Base-by-base conservation (phyloP, 139 green algal species). In the Closterium sp. region DNA sequence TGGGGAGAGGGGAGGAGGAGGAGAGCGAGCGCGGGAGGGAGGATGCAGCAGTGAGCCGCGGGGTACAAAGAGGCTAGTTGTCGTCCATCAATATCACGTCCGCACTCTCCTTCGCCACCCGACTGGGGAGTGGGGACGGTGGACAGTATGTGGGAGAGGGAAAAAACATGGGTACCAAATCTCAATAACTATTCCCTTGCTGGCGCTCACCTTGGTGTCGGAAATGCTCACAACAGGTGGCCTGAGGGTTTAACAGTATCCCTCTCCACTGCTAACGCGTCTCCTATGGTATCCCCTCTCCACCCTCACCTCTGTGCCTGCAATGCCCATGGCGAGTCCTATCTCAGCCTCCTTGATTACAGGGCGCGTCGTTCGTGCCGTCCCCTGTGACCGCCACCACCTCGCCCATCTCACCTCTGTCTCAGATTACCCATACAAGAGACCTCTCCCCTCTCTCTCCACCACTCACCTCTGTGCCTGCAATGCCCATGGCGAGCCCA, bases 31-130 rank as follows among this genome's bases (percentile, higher is more conserved):
- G 38, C 11, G 85, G 21, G 30, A 38, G 30, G 19, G 85, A 38
- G 19, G 29, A n/a, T n/a, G n/a, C n/a, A n/a, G n/a, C n/a, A n/a
- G n/a, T n/a, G 85, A 73, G 4, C 9, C 0, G 1, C 0, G 10
- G 50, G 13, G 50, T 1, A 73, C n/a, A 73, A 0, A 10, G 50
- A 27, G 93, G 96, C 95, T 99, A 99, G 96, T 99, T 99, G 96
- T 99, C 98, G 92, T 99, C 98, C 94, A 99, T 91, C 93, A 99
- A 99, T 79, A 99, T 96, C 70, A 99, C 99, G 95, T 99, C 98
- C 2, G 97, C 97, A 13, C 97, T 98, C 96, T 99, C 98, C 95
- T 99, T 99, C 90, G 98, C 98, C 31, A 99, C 98, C 86, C n/a
- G n/a, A n/a, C n/a, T 89, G 10, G 0, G n/a, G 29, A 10, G 86